A percentile compares a stretch with the other conserved stretches of the same genome.
phyloP scores from a whole-genome alignment of 2,329 filamentous ascomycete genomes.

The Phaeosphaeriaceae sp. region DNA sequence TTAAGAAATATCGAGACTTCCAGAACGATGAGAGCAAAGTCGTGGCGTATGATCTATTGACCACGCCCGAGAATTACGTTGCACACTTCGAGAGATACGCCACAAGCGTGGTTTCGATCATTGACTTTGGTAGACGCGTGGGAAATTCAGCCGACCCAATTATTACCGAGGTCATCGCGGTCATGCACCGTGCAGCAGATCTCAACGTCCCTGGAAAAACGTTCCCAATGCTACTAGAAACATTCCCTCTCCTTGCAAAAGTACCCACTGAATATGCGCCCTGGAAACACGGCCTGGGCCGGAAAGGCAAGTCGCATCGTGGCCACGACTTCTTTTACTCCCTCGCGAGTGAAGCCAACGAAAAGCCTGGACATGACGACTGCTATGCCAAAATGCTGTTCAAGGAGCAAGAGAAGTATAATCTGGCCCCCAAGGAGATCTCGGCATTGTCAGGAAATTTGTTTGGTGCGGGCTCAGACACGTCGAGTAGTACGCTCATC shows the following conservation, averaged over 20 bases:
- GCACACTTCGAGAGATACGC: conserved; percentile 63
- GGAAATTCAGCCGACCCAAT: conserved; percentile 61
- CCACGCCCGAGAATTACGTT: conserved; percentile 56
- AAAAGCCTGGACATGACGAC: conserved; percentile 39
- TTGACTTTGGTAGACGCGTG: conserved; percentile 64
- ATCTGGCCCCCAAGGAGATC: conserved; percentile 38
- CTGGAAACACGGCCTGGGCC: conserved; percentile 45
- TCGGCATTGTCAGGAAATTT: conserved; percentile 41
- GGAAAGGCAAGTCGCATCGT: conserved; percentile 31
- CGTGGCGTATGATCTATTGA: conserved; percentile 57
- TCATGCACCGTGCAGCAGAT: conserved; percentile 65
- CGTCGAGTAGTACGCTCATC: conserved; percentile 44
- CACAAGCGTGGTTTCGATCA: conserved; percentile 62
- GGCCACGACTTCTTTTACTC: conserved; percentile 46
- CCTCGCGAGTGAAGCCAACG: conserved; percentile 38
- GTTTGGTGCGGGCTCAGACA: conserved; percentile 44
- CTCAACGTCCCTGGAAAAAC: conserved; percentile 58
- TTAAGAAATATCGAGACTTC: conserved; percentile 62
- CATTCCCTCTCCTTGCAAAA: conserved; percentile 61
- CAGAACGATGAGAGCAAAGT: conserved; percentile 66
- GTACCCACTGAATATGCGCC: conserved; percentile 58
- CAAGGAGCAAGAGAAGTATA: conserved; percentile 39
- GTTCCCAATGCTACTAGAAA: conserved; percentile 66
- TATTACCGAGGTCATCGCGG: conserved; percentile 65
- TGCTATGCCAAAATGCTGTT: conserved; percentile 53